phyloP scores from a whole-genome alignment of 176 grass and related monocot species.

The Oryza meridionalis region DNA sequence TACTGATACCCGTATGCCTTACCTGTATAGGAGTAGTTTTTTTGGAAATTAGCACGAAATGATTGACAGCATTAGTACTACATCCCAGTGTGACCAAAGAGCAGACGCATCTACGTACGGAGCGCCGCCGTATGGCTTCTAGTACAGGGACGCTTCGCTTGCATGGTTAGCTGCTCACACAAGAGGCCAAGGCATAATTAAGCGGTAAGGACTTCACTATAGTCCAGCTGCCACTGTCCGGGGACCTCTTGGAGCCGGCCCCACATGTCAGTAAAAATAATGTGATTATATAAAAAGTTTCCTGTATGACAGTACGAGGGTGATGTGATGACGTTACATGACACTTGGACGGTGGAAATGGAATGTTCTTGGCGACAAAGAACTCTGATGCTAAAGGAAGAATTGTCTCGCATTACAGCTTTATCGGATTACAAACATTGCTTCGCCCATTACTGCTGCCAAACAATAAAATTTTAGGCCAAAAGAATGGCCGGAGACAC shows the following conservation, averaged over 20 bases:
- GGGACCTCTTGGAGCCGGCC: background rate
- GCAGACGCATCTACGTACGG: background rate
- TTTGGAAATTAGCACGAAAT: constrained; percentile 10
- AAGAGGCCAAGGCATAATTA: constrained; percentile 23
- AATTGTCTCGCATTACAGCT: background rate
- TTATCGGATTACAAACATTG: constrained; percentile 5
- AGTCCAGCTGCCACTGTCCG: background rate
- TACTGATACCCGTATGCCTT: background rate
- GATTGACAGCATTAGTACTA: constrained; percentile 34
- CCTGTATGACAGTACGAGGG: background rate
- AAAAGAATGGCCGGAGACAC: background rate
- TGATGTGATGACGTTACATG: background rate
- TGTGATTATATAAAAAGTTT: background rate
- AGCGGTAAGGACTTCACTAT: background rate
- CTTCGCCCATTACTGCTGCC: background rate
- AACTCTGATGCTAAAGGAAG: background rate
- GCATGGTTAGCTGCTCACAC: background rate
- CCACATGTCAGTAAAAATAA: background rate
- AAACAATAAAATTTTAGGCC: background rate
- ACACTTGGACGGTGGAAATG: constrained; percentile 4
- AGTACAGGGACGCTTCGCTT: background rate
- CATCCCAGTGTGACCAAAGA: background rate
- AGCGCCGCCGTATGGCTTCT: constrained; percentile 1
- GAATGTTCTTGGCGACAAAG: constrained; percentile 9
- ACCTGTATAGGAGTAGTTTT: background rate